Evolutionary conservation across 2,329 filamentous ascomycete genomes (phyloP).

Genomic region (Penicillium rolfsii): DNA sequence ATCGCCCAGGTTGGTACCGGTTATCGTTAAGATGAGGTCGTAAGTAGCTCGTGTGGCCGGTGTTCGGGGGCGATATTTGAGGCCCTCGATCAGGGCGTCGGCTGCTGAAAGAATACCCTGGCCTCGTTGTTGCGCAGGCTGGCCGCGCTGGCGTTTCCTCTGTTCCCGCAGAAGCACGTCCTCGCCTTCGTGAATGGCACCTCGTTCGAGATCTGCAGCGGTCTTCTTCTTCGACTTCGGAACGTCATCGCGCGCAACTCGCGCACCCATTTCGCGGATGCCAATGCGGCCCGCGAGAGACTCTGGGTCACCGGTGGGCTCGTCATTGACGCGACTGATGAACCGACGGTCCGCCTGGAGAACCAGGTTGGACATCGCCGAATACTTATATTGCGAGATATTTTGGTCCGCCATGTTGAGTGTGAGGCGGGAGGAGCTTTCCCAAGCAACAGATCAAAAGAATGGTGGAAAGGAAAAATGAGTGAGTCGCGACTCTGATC

Average conservation of each 20-base stretch:
- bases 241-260: slow-evolving; percentile 76
- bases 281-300: slow-evolving; percentile 92
- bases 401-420: slow-evolving; percentile 68
- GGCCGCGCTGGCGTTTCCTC: slow-evolving; percentile 78
- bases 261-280: slow-evolving; percentile 90
- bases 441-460: slow-evolving; percentile 19
- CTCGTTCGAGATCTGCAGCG: slow-evolving; percentile 71
- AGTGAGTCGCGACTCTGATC: slow-evolving; percentile 35
- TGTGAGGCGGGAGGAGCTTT: slow-evolving; percentile 12
- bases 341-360: slow-evolving; percentile 99
- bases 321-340: slow-evolving; percentile 86
- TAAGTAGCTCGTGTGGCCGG: slow-evolving; percentile 90
- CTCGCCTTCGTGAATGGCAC: slow-evolving; percentile 75
- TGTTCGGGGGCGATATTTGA: slow-evolving; percentile 89
- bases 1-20: slow-evolving; percentile 85
- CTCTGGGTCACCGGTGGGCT: slow-evolving; percentile 95
- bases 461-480: slow-evolving; percentile 22
- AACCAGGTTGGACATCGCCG: slow-evolving; percentile 99
- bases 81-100: slow-evolving; percentile 85
- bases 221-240: slow-evolving; percentile 78
- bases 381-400: slow-evolving; percentile 98
- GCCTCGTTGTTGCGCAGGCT: slow-evolving; percentile 69
- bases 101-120: slow-evolving; percentile 80
- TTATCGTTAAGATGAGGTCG: slow-evolving; percentile 89
- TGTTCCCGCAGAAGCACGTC: slow-evolving; percentile 84